These are phyloP conservation scores for Eucalyptus rudis DNA, from an alignment of 345 rosid species.

Conservation along the genomic window DNA sequence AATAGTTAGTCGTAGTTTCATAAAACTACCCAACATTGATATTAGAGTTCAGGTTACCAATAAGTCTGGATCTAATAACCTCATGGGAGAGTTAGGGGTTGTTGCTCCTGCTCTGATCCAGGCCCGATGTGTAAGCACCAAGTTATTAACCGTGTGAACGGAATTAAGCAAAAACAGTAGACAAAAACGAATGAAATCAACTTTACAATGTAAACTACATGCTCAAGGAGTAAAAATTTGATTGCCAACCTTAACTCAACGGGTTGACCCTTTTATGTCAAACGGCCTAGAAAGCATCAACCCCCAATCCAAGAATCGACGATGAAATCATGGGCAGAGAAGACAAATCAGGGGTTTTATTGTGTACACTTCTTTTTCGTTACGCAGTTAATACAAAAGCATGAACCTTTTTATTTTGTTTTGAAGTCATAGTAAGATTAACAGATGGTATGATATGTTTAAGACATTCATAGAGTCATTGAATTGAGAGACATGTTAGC, in stretches of 20 bases:
- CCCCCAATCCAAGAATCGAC: background rate
- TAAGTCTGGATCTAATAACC: too few species aligned
- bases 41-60: accelerated
- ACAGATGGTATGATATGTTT: background rate
- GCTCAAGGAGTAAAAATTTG: too few species aligned
- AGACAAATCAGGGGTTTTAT: too few species aligned
- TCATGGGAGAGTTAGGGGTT: too few species aligned
- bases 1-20: too few species aligned
- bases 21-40: too few species aligned
- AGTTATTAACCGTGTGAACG: accelerated
- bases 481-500: background rate
- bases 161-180: background rate
- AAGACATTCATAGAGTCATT: background rate
- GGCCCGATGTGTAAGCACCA: background rate
- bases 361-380: too few species aligned
- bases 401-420: background rate
- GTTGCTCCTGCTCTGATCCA: too few species aligned
- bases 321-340: background rate
- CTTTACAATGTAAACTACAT: background rate
- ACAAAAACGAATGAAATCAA: background rate
- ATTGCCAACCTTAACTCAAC: background rate
- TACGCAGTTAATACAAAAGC: background rate
- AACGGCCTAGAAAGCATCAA: background rate
- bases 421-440: background rate
- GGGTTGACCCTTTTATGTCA: background rate